Evolutionary conservation across 345 rosid species (phyloP).

Genomic region (Aquilaria sinensis): DNA sequence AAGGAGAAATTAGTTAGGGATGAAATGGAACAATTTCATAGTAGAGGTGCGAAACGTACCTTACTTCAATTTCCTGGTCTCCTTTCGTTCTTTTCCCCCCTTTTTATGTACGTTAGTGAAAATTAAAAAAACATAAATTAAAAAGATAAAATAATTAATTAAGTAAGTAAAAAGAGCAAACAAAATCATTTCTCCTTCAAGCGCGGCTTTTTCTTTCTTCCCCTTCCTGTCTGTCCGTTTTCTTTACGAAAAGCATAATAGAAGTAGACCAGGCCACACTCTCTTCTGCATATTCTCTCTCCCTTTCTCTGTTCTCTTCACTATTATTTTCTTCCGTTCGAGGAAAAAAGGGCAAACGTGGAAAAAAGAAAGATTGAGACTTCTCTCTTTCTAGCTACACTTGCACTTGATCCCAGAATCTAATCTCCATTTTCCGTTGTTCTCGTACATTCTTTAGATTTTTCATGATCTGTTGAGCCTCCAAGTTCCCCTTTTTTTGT

Average conservation of each 20-base stretch:
- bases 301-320: background rate
- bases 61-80: no score
- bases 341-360: no score
- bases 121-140: no score
- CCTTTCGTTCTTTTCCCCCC: no score
- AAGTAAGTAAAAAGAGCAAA: background rate
- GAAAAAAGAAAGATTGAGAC: background rate
- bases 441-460: background rate
- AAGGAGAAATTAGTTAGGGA: no score
- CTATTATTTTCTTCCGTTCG: background rate
- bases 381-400: background rate
- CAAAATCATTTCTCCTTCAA: background rate
- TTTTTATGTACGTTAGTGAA: no score
- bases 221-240: background rate
- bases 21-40: no score
- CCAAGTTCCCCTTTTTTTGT: background rate
- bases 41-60: no score
- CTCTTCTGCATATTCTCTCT: conserved; percentile 10
- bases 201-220: conserved; percentile 8
- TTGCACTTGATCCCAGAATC: conserved; percentile 4
- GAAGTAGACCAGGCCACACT: background rate
- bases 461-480: conserved; percentile 13
- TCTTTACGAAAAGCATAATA: conserved; percentile 8
- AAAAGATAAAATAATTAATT: no score
- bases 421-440: background rate